A percentile compares a stretch with the other conserved stretches of the same genome.
phyloP scores from a whole-genome alignment of 805 yeast species.

The Nakazawaea ishiwadae region DNA sequence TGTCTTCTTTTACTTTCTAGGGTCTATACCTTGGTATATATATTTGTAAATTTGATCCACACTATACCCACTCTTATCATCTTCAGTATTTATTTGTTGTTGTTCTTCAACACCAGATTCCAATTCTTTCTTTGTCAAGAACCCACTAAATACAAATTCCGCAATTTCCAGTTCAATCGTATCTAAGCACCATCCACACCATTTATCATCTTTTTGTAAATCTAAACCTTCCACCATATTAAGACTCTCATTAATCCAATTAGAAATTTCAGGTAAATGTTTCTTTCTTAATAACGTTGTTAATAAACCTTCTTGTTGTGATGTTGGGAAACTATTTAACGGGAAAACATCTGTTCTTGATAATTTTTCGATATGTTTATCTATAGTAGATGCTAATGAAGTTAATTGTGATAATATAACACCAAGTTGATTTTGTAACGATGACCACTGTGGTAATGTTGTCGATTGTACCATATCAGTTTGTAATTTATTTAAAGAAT shows the following conservation, averaged over 20 bases:
- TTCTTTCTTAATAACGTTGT: constrained; percentile 86
- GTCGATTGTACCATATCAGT: constrained; percentile 42
- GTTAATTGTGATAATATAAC: constrained; percentile 78
- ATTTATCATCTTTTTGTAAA: constrained; percentile 26
- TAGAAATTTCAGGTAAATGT: constrained; percentile 83
- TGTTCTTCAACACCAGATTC: constrained; percentile 26
- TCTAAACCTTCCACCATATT: constrained; percentile 14
- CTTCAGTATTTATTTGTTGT: no score
- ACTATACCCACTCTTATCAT: constrained; percentile 16
- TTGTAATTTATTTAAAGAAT: constrained; percentile 53
- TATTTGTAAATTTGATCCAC: constrained; percentile 37
- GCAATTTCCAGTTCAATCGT: constrained; percentile 41
- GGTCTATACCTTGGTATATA: constrained; percentile 39
- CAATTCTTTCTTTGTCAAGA: constrained; percentile 46
- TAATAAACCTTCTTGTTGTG: constrained; percentile 75
- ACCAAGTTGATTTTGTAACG: constrained; percentile 78
- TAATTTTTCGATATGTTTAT: constrained; percentile 53
- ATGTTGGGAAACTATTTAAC: constrained; percentile 75
- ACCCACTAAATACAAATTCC: constrained; percentile 59
- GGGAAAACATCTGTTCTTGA: constrained; percentile 78
- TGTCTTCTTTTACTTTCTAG: constrained; percentile 8
- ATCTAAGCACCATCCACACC: constrained; percentile 60
- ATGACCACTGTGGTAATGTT: constrained; percentile 46
- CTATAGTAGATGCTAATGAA: constrained; percentile 68
- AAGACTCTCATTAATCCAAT: constrained; percentile 56